Evolutionary conservation across 1,284 basidiomycete genomes (phyloP).

Genomic region (Phellopilus nigrolimitatus): DNA sequence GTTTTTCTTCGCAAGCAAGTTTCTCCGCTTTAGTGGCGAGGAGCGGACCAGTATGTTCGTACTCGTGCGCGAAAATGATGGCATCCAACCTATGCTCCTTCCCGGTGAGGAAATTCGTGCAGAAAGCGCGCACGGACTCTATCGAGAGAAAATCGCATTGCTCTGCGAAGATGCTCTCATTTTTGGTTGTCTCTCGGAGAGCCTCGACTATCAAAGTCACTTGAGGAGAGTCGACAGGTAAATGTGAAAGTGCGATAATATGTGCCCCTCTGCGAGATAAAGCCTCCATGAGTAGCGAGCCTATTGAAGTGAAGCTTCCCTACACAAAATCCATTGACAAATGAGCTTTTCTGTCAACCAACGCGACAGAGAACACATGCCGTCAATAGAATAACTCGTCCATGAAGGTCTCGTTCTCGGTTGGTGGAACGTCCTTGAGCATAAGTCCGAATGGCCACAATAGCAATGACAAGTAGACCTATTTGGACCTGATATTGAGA

Average conservation of each 20-base stretch:
- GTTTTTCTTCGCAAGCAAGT: conserved; percentile 23
- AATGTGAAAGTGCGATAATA: conserved; percentile 62
- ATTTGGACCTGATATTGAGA: conserved; percentile 45
- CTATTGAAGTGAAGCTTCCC: conserved; percentile 72
- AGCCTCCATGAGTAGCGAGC: conserved; percentile 57
- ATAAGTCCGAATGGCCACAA: conserved; percentile 50
- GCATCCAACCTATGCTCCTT: conserved; percentile 66
- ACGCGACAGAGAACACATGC: conserved; percentile 36
- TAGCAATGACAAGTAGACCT: conserved; percentile 36
- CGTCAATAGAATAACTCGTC: conserved; percentile 62
- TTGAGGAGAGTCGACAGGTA: conserved; percentile 49
- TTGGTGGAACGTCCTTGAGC: conserved; percentile 63
- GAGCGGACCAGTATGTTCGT: conserved; percentile 54
- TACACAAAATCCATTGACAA: conserved; percentile 26
- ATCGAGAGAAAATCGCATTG: conserved; percentile 64
- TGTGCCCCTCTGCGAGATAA: conserved; percentile 70
- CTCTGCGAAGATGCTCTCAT: conserved; percentile 71
- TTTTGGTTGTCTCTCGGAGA: conserved; percentile 60
- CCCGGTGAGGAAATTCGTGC: conserved; percentile 56
- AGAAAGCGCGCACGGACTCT: conserved; percentile 60
- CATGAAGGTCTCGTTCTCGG: conserved; percentile 70
- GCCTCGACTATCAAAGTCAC: conserved; percentile 57
- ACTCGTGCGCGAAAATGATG: conserved; percentile 70
- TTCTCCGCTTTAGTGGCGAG: conserved; percentile 27
- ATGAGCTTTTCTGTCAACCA: conserved; percentile 5